Evolutionary conservation across 75 land plant species (phyloP).

Genomic region (Pinus albicaulis): DNA sequence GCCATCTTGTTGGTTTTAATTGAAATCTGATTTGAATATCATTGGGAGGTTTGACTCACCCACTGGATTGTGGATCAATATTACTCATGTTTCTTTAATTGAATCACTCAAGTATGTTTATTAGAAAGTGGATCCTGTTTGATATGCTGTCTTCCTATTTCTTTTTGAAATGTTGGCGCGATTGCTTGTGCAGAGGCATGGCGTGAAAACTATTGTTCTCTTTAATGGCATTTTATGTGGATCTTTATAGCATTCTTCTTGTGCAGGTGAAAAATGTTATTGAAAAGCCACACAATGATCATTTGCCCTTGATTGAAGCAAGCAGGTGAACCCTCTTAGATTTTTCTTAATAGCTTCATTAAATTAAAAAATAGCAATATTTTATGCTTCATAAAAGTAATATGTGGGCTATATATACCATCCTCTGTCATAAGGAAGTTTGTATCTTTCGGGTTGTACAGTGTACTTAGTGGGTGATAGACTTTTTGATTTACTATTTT

Average conservation of each 20-base stretch:
- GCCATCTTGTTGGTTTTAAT: too few species aligned
- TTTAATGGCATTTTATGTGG: not conserved
- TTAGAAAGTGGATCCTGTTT: not conserved
- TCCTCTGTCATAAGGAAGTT: not conserved
- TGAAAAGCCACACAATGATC: constrained; percentile 96
- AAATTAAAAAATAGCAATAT: not conserved
- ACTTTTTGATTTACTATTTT: not conserved
- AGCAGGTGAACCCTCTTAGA: constrained; percentile 69
- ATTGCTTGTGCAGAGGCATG: not conserved
- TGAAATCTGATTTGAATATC: too few species aligned
- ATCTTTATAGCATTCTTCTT: constrained; percentile 10
- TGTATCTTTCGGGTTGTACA: not conserved
- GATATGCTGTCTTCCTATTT: not conserved
- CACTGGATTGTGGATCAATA: not conserved
- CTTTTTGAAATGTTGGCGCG: not conserved
- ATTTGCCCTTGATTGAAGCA: constrained; percentile 91
- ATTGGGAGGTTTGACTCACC: too few species aligned
- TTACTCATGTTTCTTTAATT: not conserved
- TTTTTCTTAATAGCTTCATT: not conserved
- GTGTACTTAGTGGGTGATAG: not conserved
- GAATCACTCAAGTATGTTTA: not conserved
- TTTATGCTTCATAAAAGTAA: not conserved
- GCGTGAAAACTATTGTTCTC: too few species aligned
- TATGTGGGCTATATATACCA: not conserved
- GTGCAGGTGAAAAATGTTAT: constrained; percentile 91